Conservation (phyloP, 2,329 filamentous ascomycete species). For the Lasiodiplodia hormozganensis region DNA sequence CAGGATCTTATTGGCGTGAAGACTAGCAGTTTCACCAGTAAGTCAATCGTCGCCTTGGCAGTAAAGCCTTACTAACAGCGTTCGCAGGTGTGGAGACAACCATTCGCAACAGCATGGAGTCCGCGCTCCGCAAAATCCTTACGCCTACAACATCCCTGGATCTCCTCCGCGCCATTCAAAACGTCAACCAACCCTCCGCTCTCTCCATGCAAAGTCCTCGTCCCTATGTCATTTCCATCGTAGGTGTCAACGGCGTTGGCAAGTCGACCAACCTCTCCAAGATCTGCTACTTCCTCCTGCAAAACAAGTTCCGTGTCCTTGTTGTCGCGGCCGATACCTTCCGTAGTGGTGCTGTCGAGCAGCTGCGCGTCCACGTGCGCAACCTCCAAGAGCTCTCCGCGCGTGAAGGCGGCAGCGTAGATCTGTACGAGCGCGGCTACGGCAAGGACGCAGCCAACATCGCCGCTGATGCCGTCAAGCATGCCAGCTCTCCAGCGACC, state of each 20-base stretch:
- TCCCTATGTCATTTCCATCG: conserved; percentile 97
- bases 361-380: conserved; percentile 91
- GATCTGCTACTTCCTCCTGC: conserved; percentile 95
- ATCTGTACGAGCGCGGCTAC: conserved; percentile 96
- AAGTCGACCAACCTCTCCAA: conserved; percentile 98
- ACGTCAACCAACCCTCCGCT: conserved; percentile 66
- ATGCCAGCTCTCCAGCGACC: conserved; percentile 67
- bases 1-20: conserved; percentile 88
- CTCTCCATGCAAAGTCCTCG: conserved; percentile 70
- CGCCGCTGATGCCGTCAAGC: conserved; percentile 88
- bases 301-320: conserved; percentile 95
- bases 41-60: conserved; percentile 28
- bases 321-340: conserved; percentile 97
- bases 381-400: conserved; percentile 89
- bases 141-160: conserved; percentile 95
- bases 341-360: conserved; percentile 94
- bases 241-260: conserved; percentile 97
- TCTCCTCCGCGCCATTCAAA: conserved; percentile 89
- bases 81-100: conserved; percentile 73
- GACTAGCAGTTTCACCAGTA: conserved; percentile 86
- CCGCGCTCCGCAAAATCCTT: conserved; percentile 90
- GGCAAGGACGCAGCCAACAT: conserved; percentile 97
- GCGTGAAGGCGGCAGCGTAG: conserved; percentile 80
- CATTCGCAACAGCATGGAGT: conserved; percentile 87
- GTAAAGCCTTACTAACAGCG: neutral